phyloP scores from a whole-genome alignment of 768 basidiomycete genomes.

The Cytidiella melzeri region DNA sequence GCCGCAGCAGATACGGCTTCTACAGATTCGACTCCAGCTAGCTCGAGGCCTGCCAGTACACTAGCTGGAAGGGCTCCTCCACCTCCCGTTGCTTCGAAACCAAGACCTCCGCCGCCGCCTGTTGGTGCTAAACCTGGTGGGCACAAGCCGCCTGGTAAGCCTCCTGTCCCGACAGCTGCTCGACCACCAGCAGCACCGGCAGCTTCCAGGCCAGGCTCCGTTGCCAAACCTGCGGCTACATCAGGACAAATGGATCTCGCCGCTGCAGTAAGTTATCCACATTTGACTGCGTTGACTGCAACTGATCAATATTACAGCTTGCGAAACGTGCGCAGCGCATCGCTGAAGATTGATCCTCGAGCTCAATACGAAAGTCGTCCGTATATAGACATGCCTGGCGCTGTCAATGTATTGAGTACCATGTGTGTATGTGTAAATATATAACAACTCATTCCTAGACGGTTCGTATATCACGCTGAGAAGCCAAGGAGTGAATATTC shows the following conservation, averaged over 20 bases:
- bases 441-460: too few relatives aligned
- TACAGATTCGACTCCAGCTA: conserved; percentile 33
- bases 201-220: conserved; percentile 34
- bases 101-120: conserved; percentile 55
- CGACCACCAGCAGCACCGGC: conserved; percentile 38
- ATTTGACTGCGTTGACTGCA: background rate
- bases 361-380: too few relatives aligned
- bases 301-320: conserved; percentile 38
- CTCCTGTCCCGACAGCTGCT: conserved; percentile 54
- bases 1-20: conserved; percentile 25
- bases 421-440: too few relatives aligned
- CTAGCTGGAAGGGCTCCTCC: conserved; percentile 43
- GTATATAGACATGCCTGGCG: too few relatives aligned
- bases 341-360: conserved; percentile 30
- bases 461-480: too few relatives aligned
- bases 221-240: conserved; percentile 35
- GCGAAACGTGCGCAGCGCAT: conserved; percentile 72
- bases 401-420: too few relatives aligned
- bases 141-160: conserved; percentile 40
- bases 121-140: conserved; percentile 47
- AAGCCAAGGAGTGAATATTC: too few relatives aligned
- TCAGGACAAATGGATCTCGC: conserved; percentile 76
- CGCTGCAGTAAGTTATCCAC: conserved; percentile 56
- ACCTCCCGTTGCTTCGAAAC: conserved; percentile 59
- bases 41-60: conserved; percentile 48